Evolutionary conservation across 164 flowering plant genomes (phyloP), one percentile per base, ranked within the genome.

Genomic region (Santalum album): DNA sequence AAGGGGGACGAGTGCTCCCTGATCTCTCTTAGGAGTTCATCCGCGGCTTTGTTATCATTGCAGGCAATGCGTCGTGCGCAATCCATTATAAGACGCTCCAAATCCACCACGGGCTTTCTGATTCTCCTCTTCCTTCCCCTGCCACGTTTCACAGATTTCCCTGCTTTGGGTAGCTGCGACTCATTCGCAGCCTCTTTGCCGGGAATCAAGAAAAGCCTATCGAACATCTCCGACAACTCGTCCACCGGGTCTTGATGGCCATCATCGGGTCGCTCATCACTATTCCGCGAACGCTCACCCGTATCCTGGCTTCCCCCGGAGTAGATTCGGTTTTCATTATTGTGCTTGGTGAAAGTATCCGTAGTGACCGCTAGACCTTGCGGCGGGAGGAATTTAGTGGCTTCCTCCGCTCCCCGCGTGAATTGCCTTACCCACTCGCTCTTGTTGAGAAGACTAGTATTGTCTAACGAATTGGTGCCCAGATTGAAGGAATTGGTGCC

Each of bases 1-100:
- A 47, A 19, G 17, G 66, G 68, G 1, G 78, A 73, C 24, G 80
- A 59, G 17, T 76, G 63, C 55, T 69, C 63, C 66, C 75, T 68
- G 3, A 76, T 71, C 69, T 71, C 67, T 62, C 57, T 64, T 14
- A 76, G 55, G 20, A 67, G 52, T 12, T 76, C 78, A 56, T 52
- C 32, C 16, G 76, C 78, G 18, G 66, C 57, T 57, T 63, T 42
- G 25, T 27, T 21, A 49, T 74, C 76, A 55, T 65, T 15, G 16
- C 16, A 3, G 17, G 42, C 42, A 4, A 38, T 15, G 16, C 6
- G 3, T 3, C 14, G 3, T 38, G 42, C 2, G 16, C 42, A 38
- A 11, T 9, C 16, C 17, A 15, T 11, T 2, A 38, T 12, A 38
- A 38, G 42, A 16, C 17, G 0, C 1, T 16, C 16, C 42, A 38